Evolutionary conservation across 352 stramenopile species (phyloP), one percentile per base, ranked within the genome.

Genomic region (Phytopythium montanum): DNA sequence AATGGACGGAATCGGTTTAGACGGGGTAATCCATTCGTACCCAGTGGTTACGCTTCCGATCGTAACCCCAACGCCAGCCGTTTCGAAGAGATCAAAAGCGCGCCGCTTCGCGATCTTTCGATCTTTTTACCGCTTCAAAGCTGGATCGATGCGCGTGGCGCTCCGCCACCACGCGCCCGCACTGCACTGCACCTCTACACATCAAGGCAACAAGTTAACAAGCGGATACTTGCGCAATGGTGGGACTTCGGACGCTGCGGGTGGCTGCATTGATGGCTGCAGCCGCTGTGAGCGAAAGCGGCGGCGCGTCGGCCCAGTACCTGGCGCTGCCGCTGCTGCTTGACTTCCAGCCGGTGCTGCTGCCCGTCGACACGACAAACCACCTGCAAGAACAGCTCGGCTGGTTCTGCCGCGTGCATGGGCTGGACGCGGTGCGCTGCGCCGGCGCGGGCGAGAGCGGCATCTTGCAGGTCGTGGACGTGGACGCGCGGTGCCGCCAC

Each of bases 291-390:
- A 5, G 49, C 29, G n/a, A 18, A 9, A 1, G 49, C 29, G 29
- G 28, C 19, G 31, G 18, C 51, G 36, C 21, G 9, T 8, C 59
- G 56, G 41, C 59, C 54, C 56, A 36, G 38, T 73, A 66, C 58
- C 52, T 86, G 5, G 36, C 73, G 34, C 31, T 88, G 5, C 72
- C 79, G 5, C 49, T 73, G 61, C 57, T 85, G 39, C 60, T 87
- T n/a, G 74, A 87, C 53, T 68, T 87, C 49, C 76, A 85, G 39
- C 76, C 76, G 2, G 58, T 68, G 41, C 49, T 87, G 12, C 42
- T 87, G 19, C 66, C 60, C 9, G 23, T 87, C 42, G 63, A 81
- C 54, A 63, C 71, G 19, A 62, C 26, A 9, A 57, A 42, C 2
- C 51, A 65, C n/a, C 42, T 73, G 13, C 34, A 41, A 26, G 29